phyloP scores from a whole-genome alignment of 2,329 filamentous ascomycete genomes.

The Albophoma yamanashiensis region DNA sequence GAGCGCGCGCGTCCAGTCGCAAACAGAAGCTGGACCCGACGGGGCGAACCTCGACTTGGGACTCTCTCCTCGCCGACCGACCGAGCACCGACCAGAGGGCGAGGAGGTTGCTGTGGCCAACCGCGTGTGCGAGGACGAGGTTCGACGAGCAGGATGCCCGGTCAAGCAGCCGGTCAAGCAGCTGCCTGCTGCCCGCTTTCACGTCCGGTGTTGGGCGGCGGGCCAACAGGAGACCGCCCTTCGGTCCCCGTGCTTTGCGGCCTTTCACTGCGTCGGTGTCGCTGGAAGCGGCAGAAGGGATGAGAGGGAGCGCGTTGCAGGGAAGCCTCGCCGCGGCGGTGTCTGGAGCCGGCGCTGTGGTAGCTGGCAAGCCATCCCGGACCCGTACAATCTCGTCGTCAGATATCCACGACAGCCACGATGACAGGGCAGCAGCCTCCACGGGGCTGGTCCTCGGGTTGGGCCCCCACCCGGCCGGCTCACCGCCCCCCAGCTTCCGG shows the following conservation, averaged over 20 bases:
- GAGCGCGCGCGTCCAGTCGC: not conserved
- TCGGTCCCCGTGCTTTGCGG: not conserved
- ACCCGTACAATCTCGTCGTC: not conserved
- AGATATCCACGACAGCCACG: not conserved
- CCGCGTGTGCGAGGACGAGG: not conserved
- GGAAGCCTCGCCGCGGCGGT: not conserved
- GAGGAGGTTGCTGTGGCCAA: not conserved
- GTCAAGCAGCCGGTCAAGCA: too few relatives aligned
- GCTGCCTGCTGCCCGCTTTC: not conserved
- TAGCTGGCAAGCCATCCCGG: not conserved
- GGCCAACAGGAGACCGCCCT: not conserved
- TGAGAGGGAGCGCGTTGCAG: not conserved
- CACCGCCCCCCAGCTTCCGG: slow-evolving; percentile 1
- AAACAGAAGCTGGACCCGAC: not conserved
- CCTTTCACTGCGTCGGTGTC: not conserved
- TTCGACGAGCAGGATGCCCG: too few relatives aligned
- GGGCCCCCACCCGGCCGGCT: not conserved
- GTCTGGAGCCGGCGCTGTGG: not conserved
- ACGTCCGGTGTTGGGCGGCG: not conserved
- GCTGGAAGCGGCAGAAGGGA: not conserved
- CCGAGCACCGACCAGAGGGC: not conserved
- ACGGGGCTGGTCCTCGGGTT: not conserved
- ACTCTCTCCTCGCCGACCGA: not conserved
- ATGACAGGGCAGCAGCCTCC: not conserved
- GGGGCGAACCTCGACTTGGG: not conserved